Evolutionary conservation across 2,329 filamentous ascomycete species (phyloP), one percentile per base, ranked within the genome.

Genomic region (Leptographium lundbergii): DNA sequence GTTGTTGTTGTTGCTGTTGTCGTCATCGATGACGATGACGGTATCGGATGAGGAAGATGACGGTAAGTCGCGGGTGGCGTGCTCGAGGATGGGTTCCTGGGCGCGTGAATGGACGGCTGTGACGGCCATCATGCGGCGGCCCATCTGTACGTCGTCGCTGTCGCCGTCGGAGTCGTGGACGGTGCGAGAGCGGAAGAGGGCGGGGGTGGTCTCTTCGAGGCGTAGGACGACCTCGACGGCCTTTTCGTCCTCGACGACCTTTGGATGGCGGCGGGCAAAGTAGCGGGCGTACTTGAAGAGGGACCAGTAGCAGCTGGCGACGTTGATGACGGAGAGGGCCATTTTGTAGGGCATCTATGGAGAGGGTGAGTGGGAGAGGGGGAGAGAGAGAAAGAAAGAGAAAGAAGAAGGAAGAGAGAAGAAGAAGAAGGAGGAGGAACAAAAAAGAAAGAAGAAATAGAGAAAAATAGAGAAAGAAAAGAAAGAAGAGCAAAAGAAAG

Each of bases 281-380:
- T 59, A 59, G 53, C 58, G 53, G 17, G 58, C 58, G 22, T 59
- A 59, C 54, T 59, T 59, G 53, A 53, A 59, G 45, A 59, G 53
- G 22, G 58, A 56, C 58, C 58, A 59, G 58, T 59, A 59, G 58
- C 58, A 59, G 24, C 53, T 56, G 32, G 58, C 58, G 7, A 59
- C 52, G 47, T 59, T 59, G 53, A 59, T 54, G 25, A 29, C 27
- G 19, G 53, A 36, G 19, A 59, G 45, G 45, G 51, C 32, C 19
- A 59, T 24, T 32, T 59, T 59, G 45, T 59, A 59, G 24, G 58
- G 58, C 27, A 56, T 59, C 45, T 59, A 42, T 22, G 4, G 36
- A 5, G 48, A 9, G 7, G 11, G 24, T 17, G 14, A 19, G 14
- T n/a, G 10, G 9, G 13, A 25, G 34, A 17, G 6, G 39, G 19